These are phyloP conservation scores for Fraxinus quadrangulata DNA, from an alignment of 257 asterid species.

Conservation along the genomic window DNA sequence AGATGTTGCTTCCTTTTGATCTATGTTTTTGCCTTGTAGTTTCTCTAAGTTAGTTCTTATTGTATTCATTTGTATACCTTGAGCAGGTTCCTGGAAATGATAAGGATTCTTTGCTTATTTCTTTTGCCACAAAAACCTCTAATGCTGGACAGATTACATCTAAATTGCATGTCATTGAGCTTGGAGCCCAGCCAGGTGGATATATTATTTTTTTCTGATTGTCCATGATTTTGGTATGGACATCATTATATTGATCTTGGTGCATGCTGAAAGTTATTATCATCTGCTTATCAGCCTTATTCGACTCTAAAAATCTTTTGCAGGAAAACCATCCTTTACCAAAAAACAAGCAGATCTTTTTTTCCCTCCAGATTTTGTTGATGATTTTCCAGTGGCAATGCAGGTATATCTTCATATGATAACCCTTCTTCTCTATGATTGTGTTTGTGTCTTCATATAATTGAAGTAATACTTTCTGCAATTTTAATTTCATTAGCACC, in stretches of 20 bases:
- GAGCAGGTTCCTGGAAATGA: slow-evolving; percentile 87
- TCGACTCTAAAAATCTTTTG: slow-evolving; percentile 19
- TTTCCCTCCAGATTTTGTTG: slow-evolving; percentile 97
- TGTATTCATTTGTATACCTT: slow-evolving; percentile 19
- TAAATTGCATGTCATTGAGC: slow-evolving; percentile 93
- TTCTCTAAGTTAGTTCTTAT: slow-evolving; percentile 26
- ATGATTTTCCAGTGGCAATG: slow-evolving; percentile 99
- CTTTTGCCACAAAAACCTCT: slow-evolving; percentile 82
- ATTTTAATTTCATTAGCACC: slow-evolving; percentile 21
- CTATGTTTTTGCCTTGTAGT: slow-evolving; percentile 18
- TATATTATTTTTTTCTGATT: slow-evolving; percentile 11
- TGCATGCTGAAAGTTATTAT: slow-evolving; percentile 1
- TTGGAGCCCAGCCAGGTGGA: slow-evolving; percentile 96
- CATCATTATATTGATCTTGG: slow-evolving; percentile 14
- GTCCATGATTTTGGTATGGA: slow-evolving; percentile 10
- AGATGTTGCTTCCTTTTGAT: slow-evolving; percentile 17
- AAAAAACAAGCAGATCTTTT: slow-evolving; percentile 99
- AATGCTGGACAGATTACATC: slow-evolving; percentile 88
- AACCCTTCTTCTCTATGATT: not conserved
- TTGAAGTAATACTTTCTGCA: not conserved
- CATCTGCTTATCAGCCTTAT: slow-evolving; percentile 20
- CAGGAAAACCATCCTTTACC: slow-evolving; percentile 91
- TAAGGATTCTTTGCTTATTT: slow-evolving; percentile 87
- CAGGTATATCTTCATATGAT: slow-evolving; percentile 58
- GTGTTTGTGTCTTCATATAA: slow-evolving; percentile 5